A percentile compares a stretch with the other conserved stretches of the same genome.
Evolutionary conservation across 441 rosid genomes (phyloP).

Genomic region (Kokia cookei): DNA sequence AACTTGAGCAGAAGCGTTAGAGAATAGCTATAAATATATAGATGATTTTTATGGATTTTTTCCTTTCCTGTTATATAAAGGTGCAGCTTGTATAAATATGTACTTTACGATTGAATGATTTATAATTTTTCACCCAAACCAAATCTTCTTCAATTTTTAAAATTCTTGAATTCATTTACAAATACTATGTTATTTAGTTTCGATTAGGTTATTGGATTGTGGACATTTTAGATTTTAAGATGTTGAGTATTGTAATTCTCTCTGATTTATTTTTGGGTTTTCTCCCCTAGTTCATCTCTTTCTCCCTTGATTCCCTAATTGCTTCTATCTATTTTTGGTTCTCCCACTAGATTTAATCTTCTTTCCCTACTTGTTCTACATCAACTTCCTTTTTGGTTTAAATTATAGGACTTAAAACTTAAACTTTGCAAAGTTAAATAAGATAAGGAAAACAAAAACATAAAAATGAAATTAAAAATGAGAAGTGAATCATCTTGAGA

Average conservation of each 20-base stretch:
- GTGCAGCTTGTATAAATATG: not conserved
- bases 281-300: not conserved
- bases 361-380: not conserved
- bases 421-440: not conserved
- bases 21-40: not conserved
- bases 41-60: not conserved
- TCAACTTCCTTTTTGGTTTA: not conserved
- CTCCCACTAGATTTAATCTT: not conserved
- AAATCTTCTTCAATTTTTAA: not conserved
- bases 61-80: not conserved
- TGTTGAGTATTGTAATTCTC: not conserved
- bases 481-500: not conserved
- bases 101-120: not conserved
- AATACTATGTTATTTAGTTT: not conserved
- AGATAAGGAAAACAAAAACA: not conserved
- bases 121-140: not conserved
- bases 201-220: not conserved
- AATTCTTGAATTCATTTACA: not conserved
- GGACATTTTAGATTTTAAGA: not conserved
- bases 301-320: not conserved
- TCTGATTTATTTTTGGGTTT: not conserved
- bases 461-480: not conserved
- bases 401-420: not conserved
- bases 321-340: not conserved
- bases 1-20: not conserved